Percentiles rank a stretch among this genome's conserved stretches.
These are phyloP conservation scores for Pleurotus cornucopiae DNA, from an alignment of 768 basidiomycete species.

Conservation along the genomic window DNA sequence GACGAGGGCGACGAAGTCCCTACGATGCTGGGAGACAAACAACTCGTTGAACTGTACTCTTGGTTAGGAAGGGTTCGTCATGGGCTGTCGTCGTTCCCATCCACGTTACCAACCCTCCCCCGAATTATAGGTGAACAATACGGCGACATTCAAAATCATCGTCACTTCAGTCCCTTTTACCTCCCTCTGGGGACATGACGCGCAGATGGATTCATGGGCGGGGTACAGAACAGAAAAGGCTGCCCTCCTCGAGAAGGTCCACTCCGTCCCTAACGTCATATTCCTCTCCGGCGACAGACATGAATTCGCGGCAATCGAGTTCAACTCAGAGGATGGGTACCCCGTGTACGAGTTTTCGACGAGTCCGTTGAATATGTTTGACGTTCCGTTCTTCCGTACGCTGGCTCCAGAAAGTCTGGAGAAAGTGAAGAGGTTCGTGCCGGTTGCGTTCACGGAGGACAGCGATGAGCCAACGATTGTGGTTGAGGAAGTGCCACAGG, in stretches of 20 bases:
- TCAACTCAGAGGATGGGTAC: conserved; percentile 34
- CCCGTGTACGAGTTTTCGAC: conserved; percentile 64
- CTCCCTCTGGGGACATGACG: conserved; percentile 64
- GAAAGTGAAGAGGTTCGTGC: conserved; percentile 30
- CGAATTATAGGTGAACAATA: conserved; percentile 51
- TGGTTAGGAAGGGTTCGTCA: conserved; percentile 55
- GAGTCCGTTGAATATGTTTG: conserved; percentile 67
- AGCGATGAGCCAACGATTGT: conserved; percentile 17
- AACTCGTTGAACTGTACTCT: conserved; percentile 53
- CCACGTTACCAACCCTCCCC: neutral
- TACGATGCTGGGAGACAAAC: conserved; percentile 69
- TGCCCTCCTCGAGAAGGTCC: conserved; percentile 50
- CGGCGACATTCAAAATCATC: conserved; percentile 75
- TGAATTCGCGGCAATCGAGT: conserved; percentile 74
- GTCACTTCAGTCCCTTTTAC: conserved; percentile 73
- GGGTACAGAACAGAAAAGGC: conserved; percentile 58
- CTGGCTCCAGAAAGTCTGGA: conserved; percentile 40
- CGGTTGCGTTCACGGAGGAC: conserved; percentile 20
- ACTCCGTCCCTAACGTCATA: conserved; percentile 67
- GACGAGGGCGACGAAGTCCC: conserved; percentile 31
- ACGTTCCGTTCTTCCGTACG: conserved; percentile 56
- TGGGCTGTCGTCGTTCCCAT: neutral
- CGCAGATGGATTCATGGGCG: conserved; percentile 66
- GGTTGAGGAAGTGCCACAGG: conserved; percentile 42
- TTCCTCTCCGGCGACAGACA: conserved; percentile 73